phyloP scores from a whole-genome alignment of 1,284 basidiomycete genomes.

The Rhodotorula sp. region DNA sequence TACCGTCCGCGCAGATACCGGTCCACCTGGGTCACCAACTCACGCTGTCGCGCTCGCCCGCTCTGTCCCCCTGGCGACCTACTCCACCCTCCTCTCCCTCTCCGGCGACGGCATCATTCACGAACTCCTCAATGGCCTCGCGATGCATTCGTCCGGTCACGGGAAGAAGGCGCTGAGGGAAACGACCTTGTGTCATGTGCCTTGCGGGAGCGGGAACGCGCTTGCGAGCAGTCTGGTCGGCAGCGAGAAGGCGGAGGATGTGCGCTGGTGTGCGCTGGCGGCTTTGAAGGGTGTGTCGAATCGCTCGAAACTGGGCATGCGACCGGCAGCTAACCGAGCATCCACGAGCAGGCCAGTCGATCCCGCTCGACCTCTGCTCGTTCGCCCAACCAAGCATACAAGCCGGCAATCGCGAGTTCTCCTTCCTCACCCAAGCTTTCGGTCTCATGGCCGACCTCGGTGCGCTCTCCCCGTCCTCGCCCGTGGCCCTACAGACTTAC shows the following conservation, averaged over 20 bases:
- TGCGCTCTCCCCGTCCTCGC: slow-evolving; percentile 9
- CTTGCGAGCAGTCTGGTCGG: slow-evolving; percentile 51
- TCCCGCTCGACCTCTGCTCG: slow-evolving; percentile 79
- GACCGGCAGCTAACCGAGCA: background rate
- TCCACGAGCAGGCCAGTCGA: slow-evolving; percentile 57
- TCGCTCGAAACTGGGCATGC: too few species aligned
- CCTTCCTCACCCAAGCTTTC: slow-evolving; percentile 82
- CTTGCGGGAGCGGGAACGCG: slow-evolving; percentile 83
- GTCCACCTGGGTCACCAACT: slow-evolving; percentile 56
- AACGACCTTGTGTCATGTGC: slow-evolving; percentile 79
- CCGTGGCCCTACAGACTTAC: background rate
- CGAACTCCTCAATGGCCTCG: slow-evolving; percentile 90
- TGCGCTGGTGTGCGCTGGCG: slow-evolving; percentile 47
- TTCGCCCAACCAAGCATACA: slow-evolving; percentile 58
- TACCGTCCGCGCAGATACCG: slow-evolving; percentile 61
- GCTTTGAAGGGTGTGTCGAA: slow-evolving; percentile 40
- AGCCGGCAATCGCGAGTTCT: slow-evolving; percentile 65
- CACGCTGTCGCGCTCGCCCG: slow-evolving; percentile 71
- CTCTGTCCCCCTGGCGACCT: slow-evolving; percentile 60
- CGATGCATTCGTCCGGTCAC: slow-evolving; percentile 59
- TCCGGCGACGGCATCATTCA: slow-evolving; percentile 89
- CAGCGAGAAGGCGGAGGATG: slow-evolving; percentile 12
- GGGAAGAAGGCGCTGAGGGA: slow-evolving; percentile 65
- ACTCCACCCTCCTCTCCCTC: slow-evolving; percentile 75
- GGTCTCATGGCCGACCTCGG: slow-evolving; percentile 85